Evolutionary conservation across 2,329 filamentous ascomycete genomes (phyloP).

Genomic region (Remersonia thermophila): DNA sequence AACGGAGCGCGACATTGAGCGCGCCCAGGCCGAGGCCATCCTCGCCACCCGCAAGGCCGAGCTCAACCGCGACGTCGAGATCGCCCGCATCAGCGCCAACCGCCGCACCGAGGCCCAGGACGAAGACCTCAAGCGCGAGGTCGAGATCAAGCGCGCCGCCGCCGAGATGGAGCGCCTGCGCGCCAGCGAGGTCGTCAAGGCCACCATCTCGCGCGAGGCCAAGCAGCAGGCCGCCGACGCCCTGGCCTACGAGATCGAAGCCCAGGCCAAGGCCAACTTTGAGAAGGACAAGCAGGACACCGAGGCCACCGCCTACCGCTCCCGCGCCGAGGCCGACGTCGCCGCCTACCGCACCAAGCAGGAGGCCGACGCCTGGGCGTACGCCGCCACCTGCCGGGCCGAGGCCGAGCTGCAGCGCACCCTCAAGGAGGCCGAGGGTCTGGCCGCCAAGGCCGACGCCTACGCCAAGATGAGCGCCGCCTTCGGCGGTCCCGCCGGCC

Average conservation of each 20-base stretch:
- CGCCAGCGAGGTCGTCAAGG: conserved; percentile 67
- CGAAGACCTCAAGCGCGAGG: conserved; percentile 66
- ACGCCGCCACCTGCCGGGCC: conserved; percentile 33
- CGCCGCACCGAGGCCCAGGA: conserved; percentile 64
- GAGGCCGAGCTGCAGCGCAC: conserved; percentile 41
- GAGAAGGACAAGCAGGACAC: conserved; percentile 41
- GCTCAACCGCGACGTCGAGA: conserved; percentile 61
- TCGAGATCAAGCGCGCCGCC: conserved; percentile 63
- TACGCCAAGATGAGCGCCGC: conserved; percentile 60
- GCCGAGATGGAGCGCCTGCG: conserved; percentile 72
- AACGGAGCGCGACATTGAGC: conserved; percentile 73
- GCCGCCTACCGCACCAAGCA: conserved; percentile 33
- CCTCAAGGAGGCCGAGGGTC: conserved; percentile 65
- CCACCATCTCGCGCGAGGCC: conserved; percentile 55
- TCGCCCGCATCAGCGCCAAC: conserved; percentile 61
- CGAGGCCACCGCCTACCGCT: conserved; percentile 40
- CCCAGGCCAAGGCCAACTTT: conserved; percentile 43
- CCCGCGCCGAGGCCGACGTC: conserved; percentile 37
- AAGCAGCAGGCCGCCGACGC: conserved; percentile 58
- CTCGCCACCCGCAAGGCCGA: conserved; percentile 61
- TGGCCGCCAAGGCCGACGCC: conserved; percentile 67
- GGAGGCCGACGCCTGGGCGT: conserved; percentile 29
- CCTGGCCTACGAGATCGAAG: conserved; percentile 50
- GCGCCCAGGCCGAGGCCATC: conserved; percentile 64
- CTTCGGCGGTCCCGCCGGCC: conserved; percentile 64